A percentile compares a stretch with the other conserved stretches of the same genome.
Conservation (phyloP, 148 eudicot genomes). For the Vaccinium myrtillus region DNA sequence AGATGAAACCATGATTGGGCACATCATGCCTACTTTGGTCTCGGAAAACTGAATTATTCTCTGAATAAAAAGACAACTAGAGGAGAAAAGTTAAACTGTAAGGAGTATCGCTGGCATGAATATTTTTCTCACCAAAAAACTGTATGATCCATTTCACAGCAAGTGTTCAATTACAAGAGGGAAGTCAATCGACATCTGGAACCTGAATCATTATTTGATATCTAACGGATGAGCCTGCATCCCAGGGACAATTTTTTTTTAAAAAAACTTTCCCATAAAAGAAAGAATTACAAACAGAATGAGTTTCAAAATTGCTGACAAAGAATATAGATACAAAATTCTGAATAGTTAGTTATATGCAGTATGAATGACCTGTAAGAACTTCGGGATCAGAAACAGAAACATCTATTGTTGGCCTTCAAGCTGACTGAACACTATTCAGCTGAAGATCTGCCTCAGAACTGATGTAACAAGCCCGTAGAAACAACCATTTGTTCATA, state of each 20-base stretch:
- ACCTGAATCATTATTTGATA: background rate
- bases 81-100: background rate
- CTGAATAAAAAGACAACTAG: background rate
- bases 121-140: constrained; percentile 30
- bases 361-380: constrained; percentile 14
- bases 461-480: background rate
- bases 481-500: background rate
- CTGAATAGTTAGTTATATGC: background rate
- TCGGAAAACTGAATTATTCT: background rate
- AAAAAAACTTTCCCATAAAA: background rate
- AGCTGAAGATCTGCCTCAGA: background rate
- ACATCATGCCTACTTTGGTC: background rate
- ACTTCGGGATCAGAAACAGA: background rate
- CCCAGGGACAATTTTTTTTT: background rate
- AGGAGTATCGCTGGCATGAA: constrained; percentile 1
- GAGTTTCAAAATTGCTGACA: background rate
- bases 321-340: constrained; percentile 9
- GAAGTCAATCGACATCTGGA: background rate
- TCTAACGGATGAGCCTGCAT: background rate
- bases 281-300: background rate
- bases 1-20: background rate
- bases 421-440: background rate
- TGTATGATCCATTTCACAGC: background rate
- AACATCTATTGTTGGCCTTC: background rate
- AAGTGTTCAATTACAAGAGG: constrained; percentile 1